Evolutionary conservation across 2,329 filamentous ascomycete species (phyloP), one percentile per base, ranked within the genome.

Genomic region (Pseudogymnoascus sp.): DNA sequence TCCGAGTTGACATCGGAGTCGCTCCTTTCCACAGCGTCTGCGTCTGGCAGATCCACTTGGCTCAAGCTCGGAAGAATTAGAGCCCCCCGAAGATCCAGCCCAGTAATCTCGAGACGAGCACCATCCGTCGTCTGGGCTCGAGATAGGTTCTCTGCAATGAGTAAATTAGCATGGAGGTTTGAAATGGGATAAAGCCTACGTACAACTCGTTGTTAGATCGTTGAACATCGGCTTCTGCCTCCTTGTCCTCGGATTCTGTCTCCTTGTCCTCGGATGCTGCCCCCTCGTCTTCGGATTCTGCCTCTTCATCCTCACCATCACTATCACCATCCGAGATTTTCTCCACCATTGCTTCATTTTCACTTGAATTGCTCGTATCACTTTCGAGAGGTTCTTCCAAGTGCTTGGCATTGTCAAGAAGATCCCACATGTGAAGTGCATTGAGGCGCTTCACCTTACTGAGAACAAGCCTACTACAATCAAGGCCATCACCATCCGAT

Each of bases 71-170:
- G 48, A 57, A 19, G 48, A 57, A 34, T 57, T 31, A n/a, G 45
- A 51, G 23, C 5, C 23, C 1, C 5, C 25, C 10, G 48, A 57
- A 13, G 48, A 57, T 7, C 48, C 48, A 34, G 48, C 48, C 48
- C 48, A 57, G 48, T 57, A 57, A 57, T 57, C 48, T 34, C 48
- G 48, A 34, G 48, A 57, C 11, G 48, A 57, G 25, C 48, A 57
- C 48, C 48, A 57, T 19, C 48, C 48, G 48, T 57, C 48, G 16
- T 57, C 48, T 34, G 48, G 48, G 25, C 48, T 57, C 4, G 48
- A 57, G n/a, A 57, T 19, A 19, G 48, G 4, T 19, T 19, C 25
- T 31, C 48, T 57, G 25, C 25, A 13, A 57, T 10, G 25, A 19
- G n/a, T 16, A 31, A 31, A 31, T 57, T 57, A 57, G 48, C 25